Conservation (phyloP, 176 grass and related monocot species). For the Oryza officinalis region DNA sequence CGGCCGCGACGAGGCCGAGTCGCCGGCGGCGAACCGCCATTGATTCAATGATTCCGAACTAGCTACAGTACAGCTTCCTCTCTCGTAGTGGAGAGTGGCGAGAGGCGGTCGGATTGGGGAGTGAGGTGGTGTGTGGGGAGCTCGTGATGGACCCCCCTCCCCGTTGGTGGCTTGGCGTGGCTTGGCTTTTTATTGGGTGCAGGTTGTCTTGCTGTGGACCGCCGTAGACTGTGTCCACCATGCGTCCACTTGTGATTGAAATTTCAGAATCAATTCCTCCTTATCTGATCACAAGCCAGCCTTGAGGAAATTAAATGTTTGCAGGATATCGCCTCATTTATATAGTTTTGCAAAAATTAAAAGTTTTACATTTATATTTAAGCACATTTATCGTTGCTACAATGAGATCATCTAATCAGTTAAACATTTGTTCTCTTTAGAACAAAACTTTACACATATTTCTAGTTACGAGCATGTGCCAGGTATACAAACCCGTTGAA, state of each 20-base stretch:
- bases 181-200: conserved; percentile 8
- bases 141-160: conserved; percentile 26
- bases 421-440: background rate
- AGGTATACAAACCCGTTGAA: too few relatives aligned
- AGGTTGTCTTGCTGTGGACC: conserved; percentile 19
- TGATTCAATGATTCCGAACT: background rate
- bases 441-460: too few relatives aligned
- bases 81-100: background rate
- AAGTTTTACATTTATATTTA: background rate
- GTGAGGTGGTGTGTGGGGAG: background rate
- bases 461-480: too few relatives aligned
- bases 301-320: background rate
- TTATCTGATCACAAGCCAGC: background rate
- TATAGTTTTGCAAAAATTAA: background rate
- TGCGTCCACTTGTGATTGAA: background rate
- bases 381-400: background rate
- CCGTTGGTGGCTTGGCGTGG: background rate
- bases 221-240: background rate
- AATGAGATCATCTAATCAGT: background rate
- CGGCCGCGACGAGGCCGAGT: background rate
- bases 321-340: background rate
- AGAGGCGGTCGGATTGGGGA: background rate
- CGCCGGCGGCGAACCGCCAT: conserved; percentile 34
- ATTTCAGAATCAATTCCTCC: background rate
- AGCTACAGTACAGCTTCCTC: background rate